Evolutionary conservation across 345 rosid species (phyloP).

Genomic region (Gossypium thurberi): DNA sequence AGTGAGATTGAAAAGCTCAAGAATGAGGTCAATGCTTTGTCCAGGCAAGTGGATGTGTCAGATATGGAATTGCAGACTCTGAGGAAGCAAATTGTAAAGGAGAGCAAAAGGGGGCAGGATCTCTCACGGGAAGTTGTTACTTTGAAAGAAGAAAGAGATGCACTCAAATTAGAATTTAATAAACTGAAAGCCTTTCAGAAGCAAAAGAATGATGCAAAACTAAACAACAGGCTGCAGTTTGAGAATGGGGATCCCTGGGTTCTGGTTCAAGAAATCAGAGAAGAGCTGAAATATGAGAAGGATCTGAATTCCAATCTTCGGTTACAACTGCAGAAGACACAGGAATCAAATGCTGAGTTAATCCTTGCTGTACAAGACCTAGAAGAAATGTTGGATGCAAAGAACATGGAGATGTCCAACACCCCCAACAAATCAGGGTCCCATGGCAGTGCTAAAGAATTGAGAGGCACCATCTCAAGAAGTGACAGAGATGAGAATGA

Average conservation of each 20-base stretch:
- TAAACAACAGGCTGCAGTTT: slow-evolving; percentile 43
- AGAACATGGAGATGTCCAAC: slow-evolving; percentile 29
- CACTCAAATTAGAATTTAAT: slow-evolving; percentile 43
- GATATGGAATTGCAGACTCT: slow-evolving; percentile 83
- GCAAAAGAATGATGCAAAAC: slow-evolving; percentile 33
- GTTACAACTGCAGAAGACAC: slow-evolving; percentile 81
- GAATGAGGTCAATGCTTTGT: slow-evolving; percentile 48
- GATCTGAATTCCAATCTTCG: slow-evolving; percentile 63
- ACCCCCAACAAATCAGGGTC: slow-evolving; percentile 24
- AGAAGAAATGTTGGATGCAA: slow-evolving; percentile 71
- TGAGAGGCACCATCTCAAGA: slow-evolving; percentile 21
- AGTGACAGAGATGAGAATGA: slow-evolving; percentile 62
- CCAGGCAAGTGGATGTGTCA: slow-evolving; percentile 70
- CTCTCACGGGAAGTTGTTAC: slow-evolving; percentile 52
- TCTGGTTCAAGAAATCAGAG: slow-evolving; percentile 62
- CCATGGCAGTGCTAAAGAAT: slow-evolving; percentile 21
- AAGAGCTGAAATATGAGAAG: slow-evolving; percentile 68
- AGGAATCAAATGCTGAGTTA: slow-evolving; percentile 82
- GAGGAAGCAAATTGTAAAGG: slow-evolving; percentile 79
- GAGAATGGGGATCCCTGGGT: slow-evolving; percentile 52
- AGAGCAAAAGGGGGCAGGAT: slow-evolving; percentile 76
- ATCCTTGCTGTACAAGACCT: slow-evolving; percentile 87
- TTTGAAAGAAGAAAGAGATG: slow-evolving; percentile 71
- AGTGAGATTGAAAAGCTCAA: slow-evolving; percentile 64
- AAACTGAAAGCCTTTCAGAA: slow-evolving; percentile 46